Evolutionary conservation across 768 basidiomycete genomes (phyloP).

Genomic region (Rhizopogon roseolus): DNA sequence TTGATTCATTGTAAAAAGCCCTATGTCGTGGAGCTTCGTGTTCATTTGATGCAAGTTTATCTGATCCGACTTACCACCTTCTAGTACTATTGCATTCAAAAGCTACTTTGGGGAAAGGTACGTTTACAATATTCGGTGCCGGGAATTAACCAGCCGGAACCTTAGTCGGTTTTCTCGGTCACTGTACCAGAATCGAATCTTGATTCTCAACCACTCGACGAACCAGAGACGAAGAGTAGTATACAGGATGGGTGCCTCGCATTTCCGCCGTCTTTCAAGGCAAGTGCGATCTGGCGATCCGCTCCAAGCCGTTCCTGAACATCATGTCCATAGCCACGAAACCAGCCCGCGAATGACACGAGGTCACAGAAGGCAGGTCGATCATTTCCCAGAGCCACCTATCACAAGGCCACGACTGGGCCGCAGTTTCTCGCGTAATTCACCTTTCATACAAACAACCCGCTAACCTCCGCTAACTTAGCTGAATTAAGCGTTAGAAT

Average conservation of each 20-base stretch:
- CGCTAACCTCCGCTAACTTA: background rate
- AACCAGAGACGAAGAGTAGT: no score
- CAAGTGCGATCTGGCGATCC: background rate
- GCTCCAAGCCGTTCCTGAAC: background rate
- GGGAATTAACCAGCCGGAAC: background rate
- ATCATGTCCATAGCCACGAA: no score
- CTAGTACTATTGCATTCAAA: background rate
- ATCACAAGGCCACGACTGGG: background rate
- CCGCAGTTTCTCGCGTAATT: background rate
- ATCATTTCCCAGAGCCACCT: background rate
- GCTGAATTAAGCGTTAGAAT: conserved; percentile 2
- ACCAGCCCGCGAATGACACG: background rate
- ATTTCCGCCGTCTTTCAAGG: no score
- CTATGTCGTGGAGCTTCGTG: no score
- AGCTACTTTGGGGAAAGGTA: background rate
- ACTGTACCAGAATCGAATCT: no score
- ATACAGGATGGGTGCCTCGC: background rate
- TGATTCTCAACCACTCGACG: no score
- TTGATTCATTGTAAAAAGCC: no score
- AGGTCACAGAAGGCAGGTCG: background rate
- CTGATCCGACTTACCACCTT: no score
- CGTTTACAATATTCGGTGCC: background rate
- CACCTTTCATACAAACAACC: background rate
- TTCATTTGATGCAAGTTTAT: background rate
- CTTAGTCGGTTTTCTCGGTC: background rate